These are phyloP conservation scores for Knoxdaviesia proteae DNA, from an alignment of 2,329 filamentous ascomycete species.

Conservation along the genomic window DNA sequence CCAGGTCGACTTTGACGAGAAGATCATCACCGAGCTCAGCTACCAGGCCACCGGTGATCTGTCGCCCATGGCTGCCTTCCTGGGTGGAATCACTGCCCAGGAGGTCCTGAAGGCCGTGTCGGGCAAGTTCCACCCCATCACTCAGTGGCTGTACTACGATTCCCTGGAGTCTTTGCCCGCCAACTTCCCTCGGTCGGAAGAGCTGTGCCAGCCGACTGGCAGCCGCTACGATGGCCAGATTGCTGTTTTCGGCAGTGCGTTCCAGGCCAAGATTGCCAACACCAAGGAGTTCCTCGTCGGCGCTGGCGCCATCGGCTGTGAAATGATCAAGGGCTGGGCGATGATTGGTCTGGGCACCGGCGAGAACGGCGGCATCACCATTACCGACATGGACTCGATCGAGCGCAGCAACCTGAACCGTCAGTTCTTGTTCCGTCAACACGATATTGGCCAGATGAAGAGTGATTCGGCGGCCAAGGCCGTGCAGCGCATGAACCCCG, in stretches of 20 bases:
- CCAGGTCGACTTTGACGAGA: conserved; percentile 75
- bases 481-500: conserved; percentile 91
- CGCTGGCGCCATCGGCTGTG: conserved; percentile 90
- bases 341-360: conserved; percentile 92
- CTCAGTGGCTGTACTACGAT: conserved; percentile 94
- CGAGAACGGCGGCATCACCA: conserved; percentile 68
- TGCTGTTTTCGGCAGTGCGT: conserved; percentile 83
- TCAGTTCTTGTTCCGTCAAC: conserved; percentile 84
- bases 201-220: conserved; percentile 67
- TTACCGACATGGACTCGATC: conserved; percentile 97
- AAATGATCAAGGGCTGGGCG: conserved; percentile 99
- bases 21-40: conserved; percentile 77
- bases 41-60: conserved; percentile 88
- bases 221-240: conserved; percentile 94
- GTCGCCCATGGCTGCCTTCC: conserved; percentile 82
- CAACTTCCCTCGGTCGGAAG: conserved; percentile 54
- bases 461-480: conserved; percentile 80
- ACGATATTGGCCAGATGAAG: conserved; percentile 91
- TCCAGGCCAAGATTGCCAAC: conserved; percentile 82
- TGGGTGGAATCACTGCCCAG: conserved; percentile 81
- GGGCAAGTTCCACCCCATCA: conserved; percentile 90
- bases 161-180: conserved; percentile 86
- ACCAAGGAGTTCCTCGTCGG: conserved; percentile 86
- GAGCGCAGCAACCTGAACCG: conserved; percentile 98
- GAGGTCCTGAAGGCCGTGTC: conserved; percentile 94